phyloP scores from a whole-genome alignment of 2,329 filamentous ascomycete genomes.

The Xylariaceae sp. region DNA sequence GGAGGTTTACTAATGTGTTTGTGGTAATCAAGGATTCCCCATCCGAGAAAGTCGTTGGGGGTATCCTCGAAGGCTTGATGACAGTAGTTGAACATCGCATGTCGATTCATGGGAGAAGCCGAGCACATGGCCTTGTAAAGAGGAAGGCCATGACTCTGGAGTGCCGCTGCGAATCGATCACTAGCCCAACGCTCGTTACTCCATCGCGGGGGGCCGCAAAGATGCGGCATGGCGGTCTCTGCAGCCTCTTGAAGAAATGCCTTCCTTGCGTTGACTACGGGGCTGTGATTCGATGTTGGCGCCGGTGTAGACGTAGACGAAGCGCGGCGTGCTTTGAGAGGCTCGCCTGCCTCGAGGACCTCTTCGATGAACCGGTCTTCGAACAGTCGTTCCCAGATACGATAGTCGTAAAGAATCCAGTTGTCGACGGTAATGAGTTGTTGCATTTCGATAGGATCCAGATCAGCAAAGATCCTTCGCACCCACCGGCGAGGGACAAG shows the following conservation, averaged over 20 bases:
- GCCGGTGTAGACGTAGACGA: background rate
- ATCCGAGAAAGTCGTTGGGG: background rate
- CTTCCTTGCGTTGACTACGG: background rate
- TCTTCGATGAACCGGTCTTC: background rate
- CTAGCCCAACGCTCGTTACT: background rate
- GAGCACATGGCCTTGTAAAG: background rate
- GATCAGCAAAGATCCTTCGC: background rate
- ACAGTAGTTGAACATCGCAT: background rate
- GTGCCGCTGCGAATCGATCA: background rate
- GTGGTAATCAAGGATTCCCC: background rate
- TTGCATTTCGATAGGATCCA: background rate
- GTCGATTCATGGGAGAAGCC: background rate
- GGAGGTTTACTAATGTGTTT: background rate
- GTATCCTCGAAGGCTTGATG: background rate
- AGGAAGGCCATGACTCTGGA: background rate
- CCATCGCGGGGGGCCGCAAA: background rate
- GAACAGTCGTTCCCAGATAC: background rate
- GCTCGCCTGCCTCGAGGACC: background rate
- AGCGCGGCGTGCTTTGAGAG: background rate
- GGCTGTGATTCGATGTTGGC: background rate
- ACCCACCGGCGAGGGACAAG: background rate
- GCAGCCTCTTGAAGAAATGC: background rate
- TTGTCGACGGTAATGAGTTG: background rate
- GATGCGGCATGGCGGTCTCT: background rate
- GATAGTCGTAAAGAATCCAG: background rate